Conservation (phyloP, 345 rosid species). For the Mallotus nudiflorus region DNA sequence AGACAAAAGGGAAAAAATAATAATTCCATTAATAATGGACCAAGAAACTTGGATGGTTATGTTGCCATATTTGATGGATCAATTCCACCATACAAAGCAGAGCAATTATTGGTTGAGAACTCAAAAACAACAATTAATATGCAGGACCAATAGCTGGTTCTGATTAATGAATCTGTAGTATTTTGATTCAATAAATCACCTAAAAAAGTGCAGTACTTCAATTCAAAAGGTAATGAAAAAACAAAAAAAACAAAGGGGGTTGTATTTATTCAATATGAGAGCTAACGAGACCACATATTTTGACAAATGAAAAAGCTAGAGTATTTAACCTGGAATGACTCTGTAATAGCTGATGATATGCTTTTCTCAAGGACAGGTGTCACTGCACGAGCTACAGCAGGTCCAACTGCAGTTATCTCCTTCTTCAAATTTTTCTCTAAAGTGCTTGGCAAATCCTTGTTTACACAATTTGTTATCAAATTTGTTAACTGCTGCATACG, state of each 20-base stretch:
- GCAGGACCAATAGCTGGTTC: not conserved
- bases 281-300: not conserved
- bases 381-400: slow-evolving; percentile 22
- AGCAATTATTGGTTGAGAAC: not conserved
- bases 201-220: not conserved
- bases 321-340: slow-evolving; percentile 36
- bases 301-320: not conserved
- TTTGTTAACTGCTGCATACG: slow-evolving; percentile 23
- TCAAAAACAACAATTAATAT: too few species aligned
- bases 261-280: not conserved
- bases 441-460: slow-evolving; percentile 28
- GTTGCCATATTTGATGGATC: slow-evolving; percentile 3
- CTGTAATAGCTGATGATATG: slow-evolving; percentile 28
- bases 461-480: slow-evolving; percentile 22
- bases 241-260: not conserved
- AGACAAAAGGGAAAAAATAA: not conserved
- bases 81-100: slow-evolving; percentile 5
- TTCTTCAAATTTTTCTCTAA: slow-evolving; percentile 33
- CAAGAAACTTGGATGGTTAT: not conserved
- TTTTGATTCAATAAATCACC: not conserved
- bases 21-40: not conserved
- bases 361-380: slow-evolving; percentile 30
- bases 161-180: not conserved
- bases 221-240: too few species aligned
- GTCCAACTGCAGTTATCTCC: slow-evolving; percentile 29